phyloP scores from a whole-genome alignment of 2,329 filamentous ascomycete species.

The Aspergillus proliferans region DNA sequence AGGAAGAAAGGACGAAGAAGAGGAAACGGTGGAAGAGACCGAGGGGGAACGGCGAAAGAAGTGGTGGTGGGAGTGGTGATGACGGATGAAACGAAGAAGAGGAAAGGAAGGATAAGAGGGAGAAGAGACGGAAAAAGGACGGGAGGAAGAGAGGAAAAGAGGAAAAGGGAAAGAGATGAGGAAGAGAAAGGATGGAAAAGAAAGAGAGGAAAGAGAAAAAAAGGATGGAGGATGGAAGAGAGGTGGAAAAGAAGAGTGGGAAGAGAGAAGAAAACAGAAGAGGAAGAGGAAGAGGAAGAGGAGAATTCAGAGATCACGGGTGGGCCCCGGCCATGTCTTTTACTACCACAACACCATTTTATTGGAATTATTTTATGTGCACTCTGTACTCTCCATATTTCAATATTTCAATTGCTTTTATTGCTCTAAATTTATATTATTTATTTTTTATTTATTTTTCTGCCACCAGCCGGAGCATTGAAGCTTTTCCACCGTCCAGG shows the following conservation, averaged over 20 bases:
- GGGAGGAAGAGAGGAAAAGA: conserved; percentile 11
- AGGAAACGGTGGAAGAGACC: conserved; percentile 13
- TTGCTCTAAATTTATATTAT: neutral
- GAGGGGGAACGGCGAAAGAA: conserved; percentile 16
- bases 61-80: conserved; percentile 8
- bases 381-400: too few relatives aligned
- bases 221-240: conserved; percentile 2
- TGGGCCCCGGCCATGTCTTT: neutral
- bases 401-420: neutral
- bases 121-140: conserved; percentile 13
- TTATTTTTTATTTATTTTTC: neutral
- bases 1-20: conserved; percentile 11
- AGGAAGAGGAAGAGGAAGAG: conserved; percentile 8
- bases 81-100: conserved; percentile 12
- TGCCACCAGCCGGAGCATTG: neutral
- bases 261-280: conserved; percentile 4
- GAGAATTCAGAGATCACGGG: conserved; percentile 1
- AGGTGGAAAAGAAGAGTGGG: neutral
- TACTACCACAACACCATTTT: neutral
- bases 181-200: conserved; percentile 1
- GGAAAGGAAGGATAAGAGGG: conserved; percentile 14
- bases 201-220: conserved; percentile 6
- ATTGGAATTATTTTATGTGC: neutral
- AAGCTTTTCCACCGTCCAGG: too few relatives aligned
- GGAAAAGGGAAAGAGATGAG: conserved; percentile 12